A percentile compares a stretch with the other conserved stretches of the same genome.
These are phyloP conservation scores for Penicillium hesseltinei DNA, from an alignment of 2,329 filamentous ascomycete genomes.

Conservation along the genomic window DNA sequence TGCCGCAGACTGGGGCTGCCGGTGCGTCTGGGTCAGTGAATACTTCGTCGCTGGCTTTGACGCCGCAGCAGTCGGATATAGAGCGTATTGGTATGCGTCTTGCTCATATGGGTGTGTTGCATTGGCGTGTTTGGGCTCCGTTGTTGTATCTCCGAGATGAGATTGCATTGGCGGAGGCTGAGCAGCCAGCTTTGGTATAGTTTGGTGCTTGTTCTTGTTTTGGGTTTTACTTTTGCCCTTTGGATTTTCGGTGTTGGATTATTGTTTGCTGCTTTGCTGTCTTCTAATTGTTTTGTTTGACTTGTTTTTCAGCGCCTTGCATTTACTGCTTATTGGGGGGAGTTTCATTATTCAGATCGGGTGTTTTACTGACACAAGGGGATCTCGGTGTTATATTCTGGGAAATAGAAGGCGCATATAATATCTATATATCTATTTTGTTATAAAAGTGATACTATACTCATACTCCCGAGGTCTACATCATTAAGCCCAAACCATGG, in stretches of 20 bases:
- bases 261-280: not conserved
- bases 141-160: slow-evolving; percentile 61
- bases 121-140: slow-evolving; percentile 85
- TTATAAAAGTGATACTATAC: too few relatives aligned
- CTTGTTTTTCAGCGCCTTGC: slow-evolving; percentile 22
- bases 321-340: slow-evolving; percentile 4
- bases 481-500: too few relatives aligned
- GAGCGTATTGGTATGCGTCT: slow-evolving; percentile 67
- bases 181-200: slow-evolving; percentile 16
- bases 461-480: too few relatives aligned
- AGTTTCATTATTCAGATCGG: not conserved
- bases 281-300: slow-evolving; percentile 8
- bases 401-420: slow-evolving; percentile 10
- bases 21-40: not conserved
- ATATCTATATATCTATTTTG: not conserved
- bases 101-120: slow-evolving; percentile 77
- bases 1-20: not conserved
- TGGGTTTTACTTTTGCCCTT: not conserved
- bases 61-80: slow-evolving; percentile 34
- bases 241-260: not conserved
- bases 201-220: not conserved
- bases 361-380: slow-evolving; percentile 1
- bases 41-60: slow-evolving; percentile 3
- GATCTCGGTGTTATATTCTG: slow-evolving; percentile 6
- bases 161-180: slow-evolving; percentile 15